These are phyloP conservation scores for Nicotiana knightiana DNA, from an alignment of 257 asterid species.

Conservation along the genomic window DNA sequence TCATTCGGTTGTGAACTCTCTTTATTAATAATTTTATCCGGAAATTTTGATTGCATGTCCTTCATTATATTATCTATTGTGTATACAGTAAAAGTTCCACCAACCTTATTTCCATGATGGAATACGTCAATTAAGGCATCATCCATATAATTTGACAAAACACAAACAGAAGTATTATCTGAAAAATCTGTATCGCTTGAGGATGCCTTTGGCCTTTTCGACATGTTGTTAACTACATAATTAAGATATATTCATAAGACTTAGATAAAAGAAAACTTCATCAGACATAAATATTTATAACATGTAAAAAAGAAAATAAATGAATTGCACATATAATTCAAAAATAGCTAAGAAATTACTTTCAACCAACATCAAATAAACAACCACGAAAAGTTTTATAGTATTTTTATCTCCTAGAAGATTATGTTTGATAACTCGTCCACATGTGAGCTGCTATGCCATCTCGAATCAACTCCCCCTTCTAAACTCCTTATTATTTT, in stretches of 20 bases:
- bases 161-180: too few species aligned
- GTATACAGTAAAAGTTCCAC: background rate
- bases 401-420: too few species aligned
- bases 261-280: background rate
- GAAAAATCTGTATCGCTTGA: too few species aligned
- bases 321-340: background rate
- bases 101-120: background rate
- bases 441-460: background rate
- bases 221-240: background rate
- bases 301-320: too few species aligned
- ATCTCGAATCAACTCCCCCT: background rate
- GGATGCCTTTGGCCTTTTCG: too few species aligned
- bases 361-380: background rate
- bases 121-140: background rate
- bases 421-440: background rate
- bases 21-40: too few species aligned
- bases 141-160: background rate
- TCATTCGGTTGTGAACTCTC: too few species aligned
- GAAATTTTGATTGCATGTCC: background rate
- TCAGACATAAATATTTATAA: background rate
- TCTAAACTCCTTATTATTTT: background rate
- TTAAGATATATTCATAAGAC: background rate
- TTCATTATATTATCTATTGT: background rate
- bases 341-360: background rate
- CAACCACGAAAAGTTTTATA: background rate